Conservation (phyloP, 805 yeast genomes). For the Candida vaughaniae region DNA sequence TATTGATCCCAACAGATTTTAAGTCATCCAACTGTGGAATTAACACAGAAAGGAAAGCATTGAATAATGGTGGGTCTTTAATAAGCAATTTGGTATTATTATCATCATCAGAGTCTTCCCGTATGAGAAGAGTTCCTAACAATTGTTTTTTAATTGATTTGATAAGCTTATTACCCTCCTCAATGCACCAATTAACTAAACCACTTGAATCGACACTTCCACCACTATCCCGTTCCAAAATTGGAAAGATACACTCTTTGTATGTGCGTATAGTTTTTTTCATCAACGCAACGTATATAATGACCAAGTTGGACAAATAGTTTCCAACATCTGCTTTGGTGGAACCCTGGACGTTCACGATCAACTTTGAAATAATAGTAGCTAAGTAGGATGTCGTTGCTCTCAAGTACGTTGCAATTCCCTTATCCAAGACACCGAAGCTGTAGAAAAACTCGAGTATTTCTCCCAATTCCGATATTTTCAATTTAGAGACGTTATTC, state of each 20-base stretch:
- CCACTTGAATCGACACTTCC: constrained; percentile 48
- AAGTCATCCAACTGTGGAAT: constrained; percentile 60
- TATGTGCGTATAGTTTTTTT: constrained; percentile 57
- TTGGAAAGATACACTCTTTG: constrained; percentile 48
- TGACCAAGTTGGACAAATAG: constrained; percentile 38
- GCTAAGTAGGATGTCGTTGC: constrained; percentile 34
- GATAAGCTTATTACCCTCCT: constrained; percentile 60
- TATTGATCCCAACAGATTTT: constrained; percentile 66
- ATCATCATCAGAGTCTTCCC: constrained; percentile 14
- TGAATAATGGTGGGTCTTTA: constrained; percentile 41
- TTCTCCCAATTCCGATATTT: constrained; percentile 27
- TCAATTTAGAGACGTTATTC: constrained; percentile 30
- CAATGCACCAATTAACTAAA: constrained; percentile 75
- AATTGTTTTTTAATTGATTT: constrained; percentile 64
- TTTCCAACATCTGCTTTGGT: constrained; percentile 43
- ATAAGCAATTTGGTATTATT: constrained; percentile 27
- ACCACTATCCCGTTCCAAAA: constrained; percentile 27
- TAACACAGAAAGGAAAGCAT: constrained; percentile 54
- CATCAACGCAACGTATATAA: constrained; percentile 42
- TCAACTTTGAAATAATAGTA: constrained; percentile 31
- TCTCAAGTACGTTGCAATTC: constrained; percentile 31
- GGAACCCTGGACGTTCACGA: constrained; percentile 41
- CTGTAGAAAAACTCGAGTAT: constrained; percentile 37
- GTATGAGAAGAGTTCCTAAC: constrained; percentile 55
- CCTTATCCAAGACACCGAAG: constrained; percentile 36